Conservation (phyloP, 2,329 filamentous ascomycete species). For the Rasamsonia emersonii region DNA sequence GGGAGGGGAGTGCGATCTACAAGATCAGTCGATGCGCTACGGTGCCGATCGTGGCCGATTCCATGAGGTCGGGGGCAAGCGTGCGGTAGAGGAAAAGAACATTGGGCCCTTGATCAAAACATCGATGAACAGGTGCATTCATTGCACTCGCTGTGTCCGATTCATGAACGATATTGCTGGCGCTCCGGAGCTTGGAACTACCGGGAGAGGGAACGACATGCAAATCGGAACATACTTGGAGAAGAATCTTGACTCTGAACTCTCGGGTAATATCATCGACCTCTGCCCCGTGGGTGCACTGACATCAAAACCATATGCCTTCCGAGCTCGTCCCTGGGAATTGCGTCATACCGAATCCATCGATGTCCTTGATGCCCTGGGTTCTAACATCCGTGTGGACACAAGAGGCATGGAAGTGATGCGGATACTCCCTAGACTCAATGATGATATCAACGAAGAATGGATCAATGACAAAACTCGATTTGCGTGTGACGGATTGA, state of each 20-base stretch:
- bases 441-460: slow-evolving; percentile 98
- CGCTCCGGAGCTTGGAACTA: slow-evolving; percentile 88
- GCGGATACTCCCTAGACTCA: slow-evolving; percentile 83
- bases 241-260: slow-evolving; percentile 82
- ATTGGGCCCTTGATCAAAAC: slow-evolving; percentile 98
- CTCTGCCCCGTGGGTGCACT: slow-evolving; percentile 95
- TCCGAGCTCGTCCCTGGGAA: slow-evolving; percentile 94
- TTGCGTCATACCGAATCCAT: slow-evolving; percentile 92
- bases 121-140: slow-evolving; percentile 99
- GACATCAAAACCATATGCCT: slow-evolving; percentile 95
- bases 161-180: slow-evolving; percentile 97
- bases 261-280: slow-evolving; percentile 96
- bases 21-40: slow-evolving; percentile 99
- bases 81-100: slow-evolving; percentile 98
- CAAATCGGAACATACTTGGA: slow-evolving; percentile 98
- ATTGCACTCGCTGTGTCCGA: slow-evolving; percentile 95
- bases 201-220: slow-evolving; percentile 90
- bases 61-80: slow-evolving; percentile 91
- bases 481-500: slow-evolving; percentile 92
- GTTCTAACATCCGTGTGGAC: slow-evolving; percentile 91
- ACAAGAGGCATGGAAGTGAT: slow-evolving; percentile 91
- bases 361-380: slow-evolving; percentile 85
- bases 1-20: slow-evolving; percentile 96
- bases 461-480: slow-evolving; percentile 99
- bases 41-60: slow-evolving; percentile 92